phyloP scores from a whole-genome alignment of 352 stramenopile species.

The Pythium pyrilobum region DNA sequence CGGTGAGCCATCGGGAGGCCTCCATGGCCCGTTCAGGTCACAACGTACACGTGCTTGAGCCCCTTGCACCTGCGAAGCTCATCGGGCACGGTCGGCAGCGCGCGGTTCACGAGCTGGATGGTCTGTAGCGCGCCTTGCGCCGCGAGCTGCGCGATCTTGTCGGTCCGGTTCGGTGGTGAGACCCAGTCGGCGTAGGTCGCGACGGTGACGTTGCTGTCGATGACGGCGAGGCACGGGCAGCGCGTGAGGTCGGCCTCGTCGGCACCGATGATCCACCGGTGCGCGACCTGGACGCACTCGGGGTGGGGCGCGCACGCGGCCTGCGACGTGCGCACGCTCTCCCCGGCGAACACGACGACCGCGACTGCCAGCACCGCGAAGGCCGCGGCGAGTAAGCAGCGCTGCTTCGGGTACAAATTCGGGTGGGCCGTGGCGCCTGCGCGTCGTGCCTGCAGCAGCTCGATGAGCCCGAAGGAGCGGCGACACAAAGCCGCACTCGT shows the following conservation, averaged over 20 bases:
- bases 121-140: slow-evolving; percentile 23
- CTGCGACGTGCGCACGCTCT: background rate
- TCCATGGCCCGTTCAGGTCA: background rate
- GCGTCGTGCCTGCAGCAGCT: background rate
- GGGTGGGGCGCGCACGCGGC: background rate
- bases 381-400: background rate
- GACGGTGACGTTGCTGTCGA: slow-evolving; percentile 1
- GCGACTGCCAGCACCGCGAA: background rate
- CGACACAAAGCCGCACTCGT: slow-evolving; percentile 23
- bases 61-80: slow-evolving; percentile 23
- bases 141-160: slow-evolving; percentile 25
- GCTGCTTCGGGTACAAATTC: background rate
- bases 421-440: background rate
- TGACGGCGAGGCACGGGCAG: slow-evolving; percentile 2
- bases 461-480: slow-evolving; percentile 1
- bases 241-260: background rate
- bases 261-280: background rate
- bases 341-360: background rate
- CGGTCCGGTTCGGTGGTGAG: slow-evolving; percentile 20
- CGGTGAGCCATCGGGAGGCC: background rate
- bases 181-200: slow-evolving; percentile 30
- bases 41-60: slow-evolving; percentile 32
- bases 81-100: slow-evolving; percentile 22
- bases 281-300: slow-evolving; percentile 7
- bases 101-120: slow-evolving; percentile 30